A percentile compares a stretch with the other conserved stretches of the same genome.
phyloP scores from a whole-genome alignment of 2,329 filamentous ascomycete species.

The Aspergillus sojae region DNA sequence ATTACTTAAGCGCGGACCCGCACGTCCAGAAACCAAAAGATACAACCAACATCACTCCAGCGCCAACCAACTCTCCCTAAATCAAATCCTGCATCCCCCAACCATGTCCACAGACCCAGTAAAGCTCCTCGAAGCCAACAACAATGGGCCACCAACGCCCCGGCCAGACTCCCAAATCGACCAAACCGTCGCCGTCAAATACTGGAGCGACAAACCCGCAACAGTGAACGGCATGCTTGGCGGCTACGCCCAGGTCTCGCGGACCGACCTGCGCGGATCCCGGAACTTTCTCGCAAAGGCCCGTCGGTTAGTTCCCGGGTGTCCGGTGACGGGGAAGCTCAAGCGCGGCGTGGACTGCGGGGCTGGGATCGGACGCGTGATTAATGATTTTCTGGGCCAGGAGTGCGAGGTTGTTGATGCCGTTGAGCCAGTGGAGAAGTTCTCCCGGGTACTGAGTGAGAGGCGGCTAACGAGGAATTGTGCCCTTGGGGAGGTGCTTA shows the following conservation, averaged over 20 bases:
- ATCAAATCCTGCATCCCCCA: not conserved
- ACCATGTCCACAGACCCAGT: not conserved
- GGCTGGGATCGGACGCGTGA: slow-evolving; percentile 82
- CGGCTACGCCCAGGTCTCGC: slow-evolving; percentile 67
- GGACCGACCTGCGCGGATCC: slow-evolving; percentile 70
- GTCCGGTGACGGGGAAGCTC: slow-evolving; percentile 18
- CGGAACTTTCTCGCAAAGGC: slow-evolving; percentile 69
- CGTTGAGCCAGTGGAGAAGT: slow-evolving; percentile 82
- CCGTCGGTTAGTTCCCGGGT: slow-evolving; percentile 35
- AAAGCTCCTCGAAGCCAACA: not conserved
- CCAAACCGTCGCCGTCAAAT: slow-evolving; percentile 37
- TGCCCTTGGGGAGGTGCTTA: slow-evolving; percentile 66
- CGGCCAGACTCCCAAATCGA: slow-evolving; percentile 32
- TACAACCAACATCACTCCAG: not conserved
- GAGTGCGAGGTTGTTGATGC: slow-evolving; percentile 74
- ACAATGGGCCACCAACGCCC: not conserved
- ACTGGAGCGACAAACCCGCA: slow-evolving; percentile 37
- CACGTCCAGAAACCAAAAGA: not conserved
- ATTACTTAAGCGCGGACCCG: not conserved
- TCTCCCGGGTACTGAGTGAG: slow-evolving; percentile 64
- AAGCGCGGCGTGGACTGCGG: slow-evolving; percentile 59
- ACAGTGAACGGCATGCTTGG: slow-evolving; percentile 65
- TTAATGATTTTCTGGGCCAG: slow-evolving; percentile 70
- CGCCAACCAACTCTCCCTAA: not conserved
- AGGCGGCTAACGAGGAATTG: slow-evolving; percentile 42